These are phyloP conservation scores for Lactarius akahatsu DNA, from an alignment of 768 basidiomycete genomes.

Conservation along the genomic window DNA sequence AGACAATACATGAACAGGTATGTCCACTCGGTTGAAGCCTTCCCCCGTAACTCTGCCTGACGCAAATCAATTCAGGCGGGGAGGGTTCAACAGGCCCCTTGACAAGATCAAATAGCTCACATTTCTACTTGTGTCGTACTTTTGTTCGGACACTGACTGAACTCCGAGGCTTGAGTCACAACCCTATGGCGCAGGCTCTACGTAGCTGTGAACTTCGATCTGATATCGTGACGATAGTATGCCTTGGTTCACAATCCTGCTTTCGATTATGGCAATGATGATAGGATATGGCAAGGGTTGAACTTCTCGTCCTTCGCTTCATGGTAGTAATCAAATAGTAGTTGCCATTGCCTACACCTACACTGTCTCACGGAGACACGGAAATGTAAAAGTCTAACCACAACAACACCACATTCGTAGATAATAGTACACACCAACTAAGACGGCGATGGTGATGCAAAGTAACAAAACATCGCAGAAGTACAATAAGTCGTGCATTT, in stretches of 20 bases:
- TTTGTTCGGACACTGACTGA: not conserved
- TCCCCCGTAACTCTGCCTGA: conserved; percentile 20
- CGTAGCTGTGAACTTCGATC: not conserved
- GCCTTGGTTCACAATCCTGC: not conserved
- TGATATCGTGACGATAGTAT: not conserved
- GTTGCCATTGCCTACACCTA: conserved; percentile 5
- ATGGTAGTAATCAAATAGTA: not conserved
- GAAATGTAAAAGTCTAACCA: conserved; percentile 19
- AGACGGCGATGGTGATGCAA: conserved; percentile 9
- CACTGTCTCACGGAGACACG: conserved; percentile 6
- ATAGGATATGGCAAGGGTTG: not conserved
- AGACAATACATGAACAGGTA: conserved; percentile 98
- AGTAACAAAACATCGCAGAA: conserved; percentile 25
- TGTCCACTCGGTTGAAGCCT: conserved; percentile 29
- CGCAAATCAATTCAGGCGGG: conserved; percentile 49
- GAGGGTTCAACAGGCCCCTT: conserved; percentile 88
- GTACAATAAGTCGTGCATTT: conserved; percentile 25
- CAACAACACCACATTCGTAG: conserved; percentile 20
- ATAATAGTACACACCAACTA: conserved; percentile 24
- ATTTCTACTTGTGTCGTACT: not conserved
- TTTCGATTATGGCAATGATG: not conserved
- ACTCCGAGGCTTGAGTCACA: not conserved
- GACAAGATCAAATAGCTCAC: conserved; percentile 83
- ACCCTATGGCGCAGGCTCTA: not conserved
- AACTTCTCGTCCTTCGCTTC: not conserved